Base-by-base conservation (phyloP, 805 yeast species). In the Nakazawaea peltata region DNA sequence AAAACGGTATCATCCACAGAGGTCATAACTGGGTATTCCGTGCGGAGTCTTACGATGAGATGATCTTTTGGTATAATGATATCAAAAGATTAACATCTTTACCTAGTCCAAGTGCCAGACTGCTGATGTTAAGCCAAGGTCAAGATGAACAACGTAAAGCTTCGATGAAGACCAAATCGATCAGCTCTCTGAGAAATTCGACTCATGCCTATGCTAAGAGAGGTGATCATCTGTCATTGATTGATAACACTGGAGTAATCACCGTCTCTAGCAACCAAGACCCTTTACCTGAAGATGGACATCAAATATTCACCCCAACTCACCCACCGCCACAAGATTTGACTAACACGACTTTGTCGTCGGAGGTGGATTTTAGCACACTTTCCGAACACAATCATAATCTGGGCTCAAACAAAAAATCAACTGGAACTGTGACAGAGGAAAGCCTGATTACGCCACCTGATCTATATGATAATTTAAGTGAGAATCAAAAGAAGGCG, bases 21-120 rank as follows among this genome's bases (percentile, higher is more conserved):
- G 84, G 86, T 28, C 97, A 88, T 59, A 87, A 86, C 49, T 86
- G 92, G 85, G 92, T 88, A n/a, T 88, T 90, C 63, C 71, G 94
- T 44, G 80, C 94, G n/a, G 92, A 83, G 49, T 72, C 81, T 32
- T 82, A 81, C 48, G 81, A 78, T 28, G 57, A 70, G 22, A 84
- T 87, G 90, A 74, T 80, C 54, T 69, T 66, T 26, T 90, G 98
- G 98, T 84, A 73, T 56, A 73, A 73, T 44, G 94, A 83, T 50
- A 66, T 90, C 45, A 77, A 78, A 52, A 65, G 64, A 31, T 64
- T 87, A 46, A 81, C 92, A 2, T 57, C 68, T 12, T 63, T 81
- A 40, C 63, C 78, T 15, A 71, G 71, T n/a, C 76, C 85, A 2
- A 59, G 67, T 19, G 67, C 79, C 11, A 66, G 84, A 49, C 67